These are phyloP conservation scores for Hepatocystis sp. DNA, from an alignment of 169 alveolate genomes.

Conservation along the genomic window DNA sequence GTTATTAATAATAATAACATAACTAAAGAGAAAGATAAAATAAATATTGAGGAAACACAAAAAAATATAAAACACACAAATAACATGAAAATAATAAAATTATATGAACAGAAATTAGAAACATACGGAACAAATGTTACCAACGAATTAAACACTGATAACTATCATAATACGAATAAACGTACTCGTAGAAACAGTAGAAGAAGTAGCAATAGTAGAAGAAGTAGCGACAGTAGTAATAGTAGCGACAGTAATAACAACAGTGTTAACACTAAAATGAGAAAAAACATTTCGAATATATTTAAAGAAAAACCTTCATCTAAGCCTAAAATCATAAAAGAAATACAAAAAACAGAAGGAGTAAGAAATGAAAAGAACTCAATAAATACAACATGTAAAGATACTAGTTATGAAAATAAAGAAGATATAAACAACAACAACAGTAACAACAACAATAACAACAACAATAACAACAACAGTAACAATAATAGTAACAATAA, in stretches of 20 bases:
- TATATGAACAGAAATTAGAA: constrained; percentile 15
- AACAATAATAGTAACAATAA: too few species aligned
- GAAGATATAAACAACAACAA: background rate
- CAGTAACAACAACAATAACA: background rate
- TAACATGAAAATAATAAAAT: background rate
- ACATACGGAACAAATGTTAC: background rate
- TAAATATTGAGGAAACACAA: background rate
- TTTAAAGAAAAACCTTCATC: constrained; percentile 48
- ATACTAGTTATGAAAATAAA: background rate
- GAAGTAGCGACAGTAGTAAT: background rate
- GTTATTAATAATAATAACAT: background rate
- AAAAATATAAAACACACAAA: background rate
- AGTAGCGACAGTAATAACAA: background rate
- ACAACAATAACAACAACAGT: background rate
- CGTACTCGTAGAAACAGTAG: constrained; percentile 1
- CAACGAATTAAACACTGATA: background rate
- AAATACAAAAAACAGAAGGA: background rate
- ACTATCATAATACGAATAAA: background rate
- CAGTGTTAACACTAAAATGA: background rate
- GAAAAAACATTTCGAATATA: constrained; percentile 43
- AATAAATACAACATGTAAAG: background rate
- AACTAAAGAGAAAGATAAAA: background rate
- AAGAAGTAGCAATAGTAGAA: background rate
- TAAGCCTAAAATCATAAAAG: constrained; percentile 54
- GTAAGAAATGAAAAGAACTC: background rate